phyloP scores from a whole-genome alignment of 495 filamentous ascomycete genomes.

The Trichoderma asperelloides region DNA sequence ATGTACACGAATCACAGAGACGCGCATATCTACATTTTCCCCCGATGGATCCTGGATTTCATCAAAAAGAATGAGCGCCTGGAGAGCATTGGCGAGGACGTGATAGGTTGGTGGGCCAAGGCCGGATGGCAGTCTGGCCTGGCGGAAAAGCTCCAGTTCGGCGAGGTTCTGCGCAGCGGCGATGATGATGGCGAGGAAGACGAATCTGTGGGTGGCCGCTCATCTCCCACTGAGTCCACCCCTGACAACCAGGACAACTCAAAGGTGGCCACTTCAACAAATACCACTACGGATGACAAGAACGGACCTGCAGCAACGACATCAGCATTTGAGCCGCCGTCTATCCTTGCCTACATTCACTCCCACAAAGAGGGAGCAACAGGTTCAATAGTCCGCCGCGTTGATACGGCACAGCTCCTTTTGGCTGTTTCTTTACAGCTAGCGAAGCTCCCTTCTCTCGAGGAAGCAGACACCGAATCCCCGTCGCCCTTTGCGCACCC shows the following conservation, averaged over 20 bases:
- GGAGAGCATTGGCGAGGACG: slow-evolving; percentile 82
- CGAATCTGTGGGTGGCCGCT: slow-evolving; percentile 18
- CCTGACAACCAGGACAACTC: background rate
- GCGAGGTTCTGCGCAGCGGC: slow-evolving; percentile 47
- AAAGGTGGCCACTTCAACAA: background rate
- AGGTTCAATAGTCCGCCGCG: slow-evolving; percentile 63
- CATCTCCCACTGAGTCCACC: slow-evolving; percentile 16
- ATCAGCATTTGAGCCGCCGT: slow-evolving; percentile 41
- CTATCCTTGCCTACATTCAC: slow-evolving; percentile 72
- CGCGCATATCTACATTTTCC: slow-evolving; percentile 88
- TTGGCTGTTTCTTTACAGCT: slow-evolving; percentile 75
- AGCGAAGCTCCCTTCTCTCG: slow-evolving; percentile 61
- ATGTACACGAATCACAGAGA: slow-evolving; percentile 76
- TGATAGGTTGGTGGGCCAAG: slow-evolving; percentile 93
- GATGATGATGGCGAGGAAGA: slow-evolving; percentile 25
- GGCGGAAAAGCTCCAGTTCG: slow-evolving; percentile 63
- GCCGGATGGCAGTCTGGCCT: slow-evolving; percentile 80
- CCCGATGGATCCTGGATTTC: slow-evolving; percentile 83
- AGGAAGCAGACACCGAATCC: slow-evolving; percentile 47
- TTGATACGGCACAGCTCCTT: slow-evolving; percentile 77
- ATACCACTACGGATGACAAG: background rate
- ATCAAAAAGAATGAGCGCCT: slow-evolving; percentile 66
- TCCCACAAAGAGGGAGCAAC: slow-evolving; percentile 23
- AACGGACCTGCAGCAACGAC: slow-evolving; percentile 13
- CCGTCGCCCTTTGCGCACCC: slow-evolving; percentile 65